These are phyloP conservation scores for Nicotiana paniculata DNA, from an alignment of 257 asterid genomes.

Conservation along the genomic window DNA sequence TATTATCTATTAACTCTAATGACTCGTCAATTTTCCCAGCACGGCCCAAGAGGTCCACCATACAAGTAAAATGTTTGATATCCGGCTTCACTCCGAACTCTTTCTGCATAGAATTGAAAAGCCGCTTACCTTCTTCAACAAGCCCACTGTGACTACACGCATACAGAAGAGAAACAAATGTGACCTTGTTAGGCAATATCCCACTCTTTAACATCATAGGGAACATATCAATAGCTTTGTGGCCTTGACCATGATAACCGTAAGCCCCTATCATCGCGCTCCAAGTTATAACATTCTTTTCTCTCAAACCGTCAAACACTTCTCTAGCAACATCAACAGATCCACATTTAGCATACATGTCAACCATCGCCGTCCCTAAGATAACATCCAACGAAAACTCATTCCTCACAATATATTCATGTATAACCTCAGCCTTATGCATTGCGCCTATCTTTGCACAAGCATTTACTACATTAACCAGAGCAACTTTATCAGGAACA, in stretches of 20 bases:
- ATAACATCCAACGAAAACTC: constrained; percentile 29
- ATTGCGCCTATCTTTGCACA: constrained; percentile 49
- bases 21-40: constrained; percentile 44
- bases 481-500: constrained; percentile 36
- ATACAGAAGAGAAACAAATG: constrained; percentile 40
- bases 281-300: constrained; percentile 43
- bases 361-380: constrained; percentile 48
- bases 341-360: constrained; percentile 58
- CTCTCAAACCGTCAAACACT: constrained; percentile 36
- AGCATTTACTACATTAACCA: constrained; percentile 49
- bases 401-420: constrained; percentile 26
- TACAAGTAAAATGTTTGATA: constrained; percentile 47
- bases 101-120: constrained; percentile 37
- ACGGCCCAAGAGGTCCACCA: constrained; percentile 49
- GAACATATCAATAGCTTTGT: constrained; percentile 45
- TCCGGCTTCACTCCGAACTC: constrained; percentile 34
- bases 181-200: constrained; percentile 34
- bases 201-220: constrained; percentile 30
- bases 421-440: constrained; percentile 37
- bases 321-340: constrained; percentile 38
- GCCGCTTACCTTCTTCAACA: constrained; percentile 41
- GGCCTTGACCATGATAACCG: constrained; percentile 54
- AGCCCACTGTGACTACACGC: constrained; percentile 55
- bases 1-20: constrained; percentile 26
- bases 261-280: constrained; percentile 59